phyloP scores from a whole-genome alignment of 768 basidiomycete species.

The Boletus vinaceobasis region DNA sequence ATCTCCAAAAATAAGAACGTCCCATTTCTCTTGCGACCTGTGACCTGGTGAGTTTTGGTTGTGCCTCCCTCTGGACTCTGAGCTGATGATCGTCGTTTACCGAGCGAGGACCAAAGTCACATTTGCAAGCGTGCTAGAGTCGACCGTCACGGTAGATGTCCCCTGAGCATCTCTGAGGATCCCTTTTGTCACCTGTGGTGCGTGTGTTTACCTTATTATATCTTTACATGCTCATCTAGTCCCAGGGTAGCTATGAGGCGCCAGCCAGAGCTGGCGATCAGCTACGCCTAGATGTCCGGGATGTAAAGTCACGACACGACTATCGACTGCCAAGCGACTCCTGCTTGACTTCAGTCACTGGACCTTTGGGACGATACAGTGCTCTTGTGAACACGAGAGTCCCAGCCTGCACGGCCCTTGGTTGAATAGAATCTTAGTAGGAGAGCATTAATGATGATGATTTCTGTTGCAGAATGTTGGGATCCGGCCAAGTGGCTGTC shows the following conservation, averaged over 20 bases:
- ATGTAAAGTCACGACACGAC: neutral
- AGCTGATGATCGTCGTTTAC: neutral
- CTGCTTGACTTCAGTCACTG: neutral
- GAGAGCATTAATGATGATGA: neutral
- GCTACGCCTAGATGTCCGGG: neutral
- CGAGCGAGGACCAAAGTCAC: neutral
- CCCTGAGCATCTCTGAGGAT: neutral
- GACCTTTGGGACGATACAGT: neutral
- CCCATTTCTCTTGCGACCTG: neutral
- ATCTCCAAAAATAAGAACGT: neutral
- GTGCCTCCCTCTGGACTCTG: neutral
- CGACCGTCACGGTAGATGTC: neutral
- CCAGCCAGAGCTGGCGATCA: constrained; percentile 14
- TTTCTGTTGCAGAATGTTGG: neutral
- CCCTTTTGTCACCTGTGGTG: constrained; percentile 1
- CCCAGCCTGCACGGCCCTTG: too few relatives aligned
- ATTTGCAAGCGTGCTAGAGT: neutral
- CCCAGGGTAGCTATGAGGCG: constrained; percentile 5
- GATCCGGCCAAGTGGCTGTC: neutral
- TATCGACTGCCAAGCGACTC: neutral
- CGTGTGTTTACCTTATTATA: neutral
- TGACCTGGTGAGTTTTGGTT: neutral
- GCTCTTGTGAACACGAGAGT: neutral
- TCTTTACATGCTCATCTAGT: neutral
- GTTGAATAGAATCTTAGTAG: too few relatives aligned